Evolutionary conservation across 768 basidiomycete genomes (phyloP).

Genomic region (Pleurotus giganteus): DNA sequence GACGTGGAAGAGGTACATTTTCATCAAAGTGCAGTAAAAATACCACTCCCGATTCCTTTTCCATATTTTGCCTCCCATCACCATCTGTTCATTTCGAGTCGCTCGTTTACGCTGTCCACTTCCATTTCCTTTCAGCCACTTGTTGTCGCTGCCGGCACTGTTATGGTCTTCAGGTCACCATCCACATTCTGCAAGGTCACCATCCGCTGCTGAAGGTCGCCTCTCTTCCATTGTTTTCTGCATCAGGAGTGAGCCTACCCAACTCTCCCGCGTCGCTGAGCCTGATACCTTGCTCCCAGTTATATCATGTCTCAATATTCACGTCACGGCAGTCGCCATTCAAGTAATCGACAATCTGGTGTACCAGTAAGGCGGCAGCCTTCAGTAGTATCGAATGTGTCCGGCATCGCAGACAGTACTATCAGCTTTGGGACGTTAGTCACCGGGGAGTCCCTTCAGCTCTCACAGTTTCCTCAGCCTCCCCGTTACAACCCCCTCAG

Average conservation of each 20-base stretch:
- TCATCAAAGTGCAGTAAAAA: not conserved
- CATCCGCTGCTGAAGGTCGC: not conserved
- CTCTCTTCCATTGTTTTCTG: not conserved
- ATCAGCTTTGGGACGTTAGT: conserved; percentile 37
- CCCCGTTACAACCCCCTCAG: conserved; percentile 46
- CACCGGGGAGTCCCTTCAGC: conserved; percentile 32
- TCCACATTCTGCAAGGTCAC: conserved; percentile 2
- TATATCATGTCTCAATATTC: conserved; percentile 8
- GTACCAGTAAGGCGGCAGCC: not conserved
- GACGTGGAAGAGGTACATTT: not conserved
- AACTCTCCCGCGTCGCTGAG: not conserved
- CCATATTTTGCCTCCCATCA: conserved; percentile 3
- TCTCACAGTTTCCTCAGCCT: conserved; percentile 54
- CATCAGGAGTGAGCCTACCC: not conserved
- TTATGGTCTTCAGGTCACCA: conserved; percentile 1
- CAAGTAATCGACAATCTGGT: conserved; percentile 1
- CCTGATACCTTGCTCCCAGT: not conserved
- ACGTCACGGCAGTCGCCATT: conserved; percentile 3
- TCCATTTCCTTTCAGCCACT: conserved; percentile 7
- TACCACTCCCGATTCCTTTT: not conserved
- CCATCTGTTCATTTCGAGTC: conserved; percentile 9
- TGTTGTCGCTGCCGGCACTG: conserved; percentile 4
- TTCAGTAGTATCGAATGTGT: conserved; percentile 52
- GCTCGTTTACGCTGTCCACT: conserved; percentile 3
- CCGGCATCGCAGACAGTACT: conserved; percentile 56